Percentiles rank a stretch among this genome's conserved stretches.
Conservation (phyloP, 257 asterid genomes). For the Solanum paucissectum region DNA sequence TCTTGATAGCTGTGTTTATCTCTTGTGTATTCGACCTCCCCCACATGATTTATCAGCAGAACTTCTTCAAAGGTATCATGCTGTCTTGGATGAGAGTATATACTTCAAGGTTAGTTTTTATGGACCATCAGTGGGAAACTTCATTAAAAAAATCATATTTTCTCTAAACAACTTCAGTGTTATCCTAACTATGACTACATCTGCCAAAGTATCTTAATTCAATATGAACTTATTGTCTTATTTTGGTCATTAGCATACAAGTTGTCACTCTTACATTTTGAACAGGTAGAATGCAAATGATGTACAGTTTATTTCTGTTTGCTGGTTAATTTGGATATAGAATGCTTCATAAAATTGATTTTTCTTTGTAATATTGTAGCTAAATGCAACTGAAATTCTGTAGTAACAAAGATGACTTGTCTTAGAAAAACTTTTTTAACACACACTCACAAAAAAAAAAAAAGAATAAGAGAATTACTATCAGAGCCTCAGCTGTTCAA, state of each 20-base stretch:
- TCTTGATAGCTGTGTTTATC: conserved; percentile 9
- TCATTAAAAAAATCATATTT: not conserved
- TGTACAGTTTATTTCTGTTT: not conserved
- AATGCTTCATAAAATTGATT: not conserved
- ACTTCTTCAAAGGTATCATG: conserved; percentile 3
- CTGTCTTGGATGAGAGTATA: conserved; percentile 8
- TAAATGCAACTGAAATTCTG: not conserved
- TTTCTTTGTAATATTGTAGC: not conserved
- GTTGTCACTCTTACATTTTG: not conserved
- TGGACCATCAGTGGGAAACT: not conserved
- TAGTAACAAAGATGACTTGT: not conserved
- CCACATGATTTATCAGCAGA: conserved; percentile 3
- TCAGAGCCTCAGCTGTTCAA: not conserved
- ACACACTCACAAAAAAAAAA: not conserved
- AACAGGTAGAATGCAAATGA: not conserved
- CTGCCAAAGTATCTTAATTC: not conserved
- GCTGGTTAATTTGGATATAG: not conserved
- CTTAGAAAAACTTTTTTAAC: not conserved
- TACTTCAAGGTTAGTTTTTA: conserved; percentile 1
- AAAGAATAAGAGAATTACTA: not conserved
- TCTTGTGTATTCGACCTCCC: conserved; percentile 4
- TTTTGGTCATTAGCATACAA: not conserved
- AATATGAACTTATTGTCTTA: not conserved
- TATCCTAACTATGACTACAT: not conserved
- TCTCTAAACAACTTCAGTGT: not conserved